Base-by-base conservation (phyloP, 2,329 filamentous ascomycete genomes). In the Aquanectria penicillioides region DNA sequence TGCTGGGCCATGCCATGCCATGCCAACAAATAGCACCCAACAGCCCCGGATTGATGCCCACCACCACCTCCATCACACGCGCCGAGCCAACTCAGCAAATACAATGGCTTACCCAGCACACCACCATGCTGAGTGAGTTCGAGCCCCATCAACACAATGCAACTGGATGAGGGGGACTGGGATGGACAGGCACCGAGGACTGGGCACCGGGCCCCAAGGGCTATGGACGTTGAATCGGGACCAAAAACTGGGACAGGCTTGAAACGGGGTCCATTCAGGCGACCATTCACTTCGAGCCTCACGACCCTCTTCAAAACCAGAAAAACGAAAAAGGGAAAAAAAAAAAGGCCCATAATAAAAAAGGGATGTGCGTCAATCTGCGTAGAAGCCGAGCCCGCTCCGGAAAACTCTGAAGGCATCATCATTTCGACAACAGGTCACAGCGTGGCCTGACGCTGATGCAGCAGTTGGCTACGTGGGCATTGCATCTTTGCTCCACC, bases 31-130 rank as follows among this genome's bases (percentile, higher is more conserved):
- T 54, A 65, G 61, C 53, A 70, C 65, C 69, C 64, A 63, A 71
- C 63, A 62, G 63, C 63, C 66, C 61, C 52, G 48, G 48, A 53
- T 70, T 70, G 68, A 70, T 70, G 68, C 68, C 68, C 68, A 70
- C 68, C 56, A 60, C 63, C 60, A 67, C 67, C 62, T 52, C 41
- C 64, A 67, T 61, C 57, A 62, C 47, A 58, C 56, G 28, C 55
- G 52, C 46, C 47, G 12, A 25, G 34, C 37, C 37, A 51, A 15
- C 34, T 38, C 41, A 54, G 26, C 50, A 36, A 50, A 36, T 48
- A 48, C 46, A 56, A 23, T 34, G 53, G 29, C 44, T 28, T 47
- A 36, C 31, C 17, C 46, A 47, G 47, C 48, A 58, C 48, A 52
- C 38, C 55, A 52, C 43, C 47, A 47, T 46, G 28, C 26, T 31